These are phyloP conservation scores for Candida yuanshanica DNA, from an alignment of 805 yeast genomes.

Conservation along the genomic window DNA sequence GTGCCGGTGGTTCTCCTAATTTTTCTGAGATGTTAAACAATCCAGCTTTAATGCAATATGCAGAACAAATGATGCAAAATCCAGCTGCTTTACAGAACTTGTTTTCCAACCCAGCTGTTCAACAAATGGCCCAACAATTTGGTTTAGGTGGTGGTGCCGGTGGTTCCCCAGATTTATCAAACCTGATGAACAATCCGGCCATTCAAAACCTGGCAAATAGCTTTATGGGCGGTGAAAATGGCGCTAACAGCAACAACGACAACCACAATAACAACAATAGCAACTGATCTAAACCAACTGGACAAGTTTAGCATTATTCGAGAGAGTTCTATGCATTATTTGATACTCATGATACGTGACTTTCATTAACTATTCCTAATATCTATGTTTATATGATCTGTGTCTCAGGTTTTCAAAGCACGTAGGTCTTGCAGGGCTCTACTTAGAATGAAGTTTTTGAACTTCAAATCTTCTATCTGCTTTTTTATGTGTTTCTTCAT, in stretches of 20 bases:
- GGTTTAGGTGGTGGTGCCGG: conserved; percentile 52
- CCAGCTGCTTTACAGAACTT: conserved; percentile 70
- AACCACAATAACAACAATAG: neutral
- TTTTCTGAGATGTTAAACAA: conserved; percentile 70
- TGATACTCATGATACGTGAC: neutral
- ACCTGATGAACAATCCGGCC: conserved; percentile 77
- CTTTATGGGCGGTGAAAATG: conserved; percentile 41
- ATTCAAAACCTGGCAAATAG: conserved; percentile 64
- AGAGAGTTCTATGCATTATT: neutral
- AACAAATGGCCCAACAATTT: conserved; percentile 77
- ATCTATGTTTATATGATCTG: neutral
- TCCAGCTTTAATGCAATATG: conserved; percentile 90
- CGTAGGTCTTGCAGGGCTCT: conserved; percentile 19
- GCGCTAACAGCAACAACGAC: neutral
- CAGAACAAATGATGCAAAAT: conserved; percentile 80
- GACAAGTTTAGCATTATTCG: neutral
- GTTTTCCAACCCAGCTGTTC: conserved; percentile 75
- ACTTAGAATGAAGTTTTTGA: conserved; percentile 15
- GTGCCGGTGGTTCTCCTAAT: conserved; percentile 66
- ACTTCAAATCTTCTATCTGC: conserved; percentile 25
- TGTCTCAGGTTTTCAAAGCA: conserved; percentile 1
- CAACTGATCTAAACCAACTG: neutral
- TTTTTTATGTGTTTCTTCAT: conserved; percentile 30
- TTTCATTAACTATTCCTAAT: neutral
- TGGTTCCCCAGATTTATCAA: conserved; percentile 51